Percentiles rank a stretch among this genome's conserved stretches.
phyloP scores from a whole-genome alignment of 768 basidiomycete genomes.

The Lentinula lateritia region DNA sequence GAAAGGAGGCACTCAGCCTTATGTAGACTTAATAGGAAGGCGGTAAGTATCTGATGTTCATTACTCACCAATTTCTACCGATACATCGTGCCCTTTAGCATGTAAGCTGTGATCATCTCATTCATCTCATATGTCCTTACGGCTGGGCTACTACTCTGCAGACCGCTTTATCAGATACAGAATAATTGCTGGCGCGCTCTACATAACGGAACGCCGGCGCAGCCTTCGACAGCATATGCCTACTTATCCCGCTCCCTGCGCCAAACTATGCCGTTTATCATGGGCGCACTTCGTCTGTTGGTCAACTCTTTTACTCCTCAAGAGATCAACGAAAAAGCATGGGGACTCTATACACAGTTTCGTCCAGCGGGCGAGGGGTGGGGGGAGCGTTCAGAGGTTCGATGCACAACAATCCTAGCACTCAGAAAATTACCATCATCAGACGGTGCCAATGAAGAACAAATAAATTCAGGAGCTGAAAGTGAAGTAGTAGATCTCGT shows the following conservation, averaged over 20 bases:
- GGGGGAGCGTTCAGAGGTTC: slow-evolving; percentile 78
- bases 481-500: slow-evolving; percentile 13
- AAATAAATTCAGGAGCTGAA: slow-evolving; percentile 6
- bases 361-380: slow-evolving; percentile 78
- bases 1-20: slow-evolving; percentile 65
- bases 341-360: slow-evolving; percentile 81
- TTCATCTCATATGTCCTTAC: neutral
- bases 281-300: slow-evolving; percentile 73
- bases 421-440: slow-evolving; percentile 31
- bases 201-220: slow-evolving; percentile 58
- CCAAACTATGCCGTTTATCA: slow-evolving; percentile 70
- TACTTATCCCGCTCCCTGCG: slow-evolving; percentile 80
- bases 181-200: slow-evolving; percentile 79
- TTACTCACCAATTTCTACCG: neutral
- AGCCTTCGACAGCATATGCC: slow-evolving; percentile 70
- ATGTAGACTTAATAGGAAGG: slow-evolving; percentile 80
- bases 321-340: slow-evolving; percentile 64
- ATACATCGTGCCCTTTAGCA: neutral
- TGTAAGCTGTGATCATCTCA: neutral
- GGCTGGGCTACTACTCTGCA: slow-evolving; percentile 18
- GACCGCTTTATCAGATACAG: slow-evolving; percentile 75
- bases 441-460: slow-evolving; percentile 3
- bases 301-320: slow-evolving; percentile 51
- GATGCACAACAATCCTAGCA: slow-evolving; percentile 61
- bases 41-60: slow-evolving; percentile 31